Evolutionary conservation across 768 basidiomycete genomes (phyloP), one percentile per base, ranked within the genome.

Genomic region (Coprinellus aureogranulatus): DNA sequence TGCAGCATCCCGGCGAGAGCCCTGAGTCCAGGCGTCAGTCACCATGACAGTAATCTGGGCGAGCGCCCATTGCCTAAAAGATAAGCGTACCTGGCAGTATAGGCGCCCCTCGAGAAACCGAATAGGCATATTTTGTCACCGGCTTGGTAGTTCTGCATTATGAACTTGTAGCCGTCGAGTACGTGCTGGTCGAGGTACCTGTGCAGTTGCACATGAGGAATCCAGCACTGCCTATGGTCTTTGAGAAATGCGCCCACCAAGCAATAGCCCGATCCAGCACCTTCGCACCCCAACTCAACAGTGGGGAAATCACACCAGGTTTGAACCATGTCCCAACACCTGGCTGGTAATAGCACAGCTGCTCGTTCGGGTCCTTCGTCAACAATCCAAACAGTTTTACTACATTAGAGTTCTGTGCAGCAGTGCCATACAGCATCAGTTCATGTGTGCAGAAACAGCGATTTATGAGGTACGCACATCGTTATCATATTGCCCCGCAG

Each of bases 71-170:
- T n/a, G n/a, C n/a, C n/a, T n/a, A n/a, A n/a, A 16, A 85, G 11
- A n/a, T n/a, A 22, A 16, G 50, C 84, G 26, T 64, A 74, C 72
- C 76, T 68, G 44, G 75, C 77, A 12, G 74, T 77, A 60, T 79
- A 79, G 12, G 77, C 71, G 1, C 77, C 76, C 39, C 92, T 81
- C 48, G 90, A 92, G 66, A 94, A 94, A 0, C 92, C 89, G 57
- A 90, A 90, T 22, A 91, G 69, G 64, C 85, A 90, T 26, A 92
- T 81, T 67, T 79, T 89, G 67, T 90, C 89, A 1, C 90, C 91
- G 0, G 71, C 62, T 18, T 72, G 75, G 65, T 87, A 90, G 63
- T 88, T 91, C 60, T 87, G 79, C 90, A 92, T 91, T 53, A 92
- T 72, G 68, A 86, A 92, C 59, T 72, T 75, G 70, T 92, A 93